These are phyloP conservation scores for Podaxis sp. DNA, from an alignment of 768 basidiomycete genomes.

Conservation along the genomic window DNA sequence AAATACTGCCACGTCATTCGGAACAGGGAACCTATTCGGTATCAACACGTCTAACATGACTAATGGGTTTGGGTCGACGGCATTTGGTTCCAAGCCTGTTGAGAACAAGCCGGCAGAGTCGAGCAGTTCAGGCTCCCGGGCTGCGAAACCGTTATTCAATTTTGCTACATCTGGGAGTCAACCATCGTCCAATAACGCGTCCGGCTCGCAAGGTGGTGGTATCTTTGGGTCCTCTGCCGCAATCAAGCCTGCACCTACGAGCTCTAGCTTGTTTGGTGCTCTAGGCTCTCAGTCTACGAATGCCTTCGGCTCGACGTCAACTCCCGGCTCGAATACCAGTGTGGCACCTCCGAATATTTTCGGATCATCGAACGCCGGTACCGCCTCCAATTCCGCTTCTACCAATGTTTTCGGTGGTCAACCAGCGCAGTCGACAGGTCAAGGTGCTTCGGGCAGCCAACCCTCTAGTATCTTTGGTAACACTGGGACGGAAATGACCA, in stretches of 20 bases:
- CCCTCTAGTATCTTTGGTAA: not conserved
- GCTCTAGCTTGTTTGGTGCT: constrained; percentile 15
- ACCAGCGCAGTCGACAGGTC: not conserved
- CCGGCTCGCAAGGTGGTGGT: not conserved
- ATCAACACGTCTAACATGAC: not conserved
- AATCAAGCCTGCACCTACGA: constrained; percentile 12
- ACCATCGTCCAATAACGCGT: not conserved
- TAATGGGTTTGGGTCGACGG: not conserved
- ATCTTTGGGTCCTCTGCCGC: constrained; percentile 1
- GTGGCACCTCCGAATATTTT: not conserved
- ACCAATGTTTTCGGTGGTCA: not conserved
- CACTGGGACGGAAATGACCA: not conserved
- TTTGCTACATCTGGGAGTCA: constrained; percentile 12
- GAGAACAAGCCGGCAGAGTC: constrained; percentile 7
- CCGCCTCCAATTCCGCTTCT: not conserved
- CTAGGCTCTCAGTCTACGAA: not conserved
- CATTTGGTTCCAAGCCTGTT: constrained; percentile 13
- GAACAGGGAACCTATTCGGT: not conserved
- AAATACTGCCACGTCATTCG: constrained; percentile 15
- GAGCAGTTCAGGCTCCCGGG: constrained; percentile 4
- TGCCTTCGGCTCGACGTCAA: constrained; percentile 6
- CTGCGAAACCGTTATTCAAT: constrained; percentile 16
- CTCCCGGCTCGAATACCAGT: not conserved
- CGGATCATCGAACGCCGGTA: not conserved
- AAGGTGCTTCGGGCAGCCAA: not conserved